These are phyloP conservation scores for Colletotrichum tanaceti DNA, from an alignment of 2,329 filamentous ascomycete species.

Conservation along the genomic window DNA sequence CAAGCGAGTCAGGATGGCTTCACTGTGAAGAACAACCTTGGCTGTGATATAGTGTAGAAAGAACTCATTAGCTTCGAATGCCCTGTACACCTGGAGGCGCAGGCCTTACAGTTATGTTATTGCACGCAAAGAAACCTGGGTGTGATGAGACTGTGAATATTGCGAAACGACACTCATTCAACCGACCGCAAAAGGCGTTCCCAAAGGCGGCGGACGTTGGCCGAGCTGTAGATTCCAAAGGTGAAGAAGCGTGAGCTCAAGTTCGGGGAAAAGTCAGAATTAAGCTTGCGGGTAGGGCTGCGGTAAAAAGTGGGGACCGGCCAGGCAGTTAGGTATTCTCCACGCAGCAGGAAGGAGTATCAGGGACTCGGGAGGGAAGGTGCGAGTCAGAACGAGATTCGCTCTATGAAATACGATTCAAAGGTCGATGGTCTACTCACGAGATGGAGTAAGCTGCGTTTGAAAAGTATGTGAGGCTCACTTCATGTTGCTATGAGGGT, in stretches of 20 bases:
- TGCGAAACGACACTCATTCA: neutral
- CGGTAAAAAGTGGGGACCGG: constrained; percentile 20
- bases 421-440: too few species aligned
- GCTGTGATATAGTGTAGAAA: neutral
- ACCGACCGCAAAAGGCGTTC: neutral
- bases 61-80: neutral
- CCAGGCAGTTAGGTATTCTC: neutral
- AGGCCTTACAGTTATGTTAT: neutral
- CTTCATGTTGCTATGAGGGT: neutral
- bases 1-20: neutral
- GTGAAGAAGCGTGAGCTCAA: neutral
- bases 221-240: too few species aligned
- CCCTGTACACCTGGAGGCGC: neutral
- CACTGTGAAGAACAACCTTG: neutral
- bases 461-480: neutral
- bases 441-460: too few species aligned
- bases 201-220: neutral
- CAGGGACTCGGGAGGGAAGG: neutral
- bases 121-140: neutral
- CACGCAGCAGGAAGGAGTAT: neutral
- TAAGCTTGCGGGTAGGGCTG: constrained; percentile 39
- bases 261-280: constrained; percentile 30
- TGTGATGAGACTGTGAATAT: neutral
- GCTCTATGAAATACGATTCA: too few species aligned
- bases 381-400: neutral